Evolutionary conservation across 768 basidiomycete genomes (phyloP), one percentile per base, ranked within the genome.

Genomic region (Cyclocybe aegerita): DNA sequence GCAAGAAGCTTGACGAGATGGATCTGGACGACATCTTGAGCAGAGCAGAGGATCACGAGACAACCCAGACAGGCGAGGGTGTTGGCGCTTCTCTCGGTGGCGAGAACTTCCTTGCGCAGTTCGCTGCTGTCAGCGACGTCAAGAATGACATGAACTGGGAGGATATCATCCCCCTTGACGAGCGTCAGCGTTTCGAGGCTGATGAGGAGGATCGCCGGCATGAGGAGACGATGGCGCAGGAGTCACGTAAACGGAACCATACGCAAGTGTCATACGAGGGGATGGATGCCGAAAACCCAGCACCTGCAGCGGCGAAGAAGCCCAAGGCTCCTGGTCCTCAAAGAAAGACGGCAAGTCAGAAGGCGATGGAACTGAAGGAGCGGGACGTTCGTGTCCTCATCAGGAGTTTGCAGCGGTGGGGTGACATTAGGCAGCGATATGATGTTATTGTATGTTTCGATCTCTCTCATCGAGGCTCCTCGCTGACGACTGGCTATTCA

Each of bases 131-230:
- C 58, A 97, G 93, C 68, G 97, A 99, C 66, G 86, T 99, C 65
- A 98, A 98, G 80, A 93, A 94, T 65, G 96, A 98, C 71, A 93
- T 96, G 84, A 93, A 70, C 62, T 99, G 97, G 97, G 97, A 99
- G 64, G 97, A 98, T 54, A 98, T 99, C 68, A 98, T 99, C 60
- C 97, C 97, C 12, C 66, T 89, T 7, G 93, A 95, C 16, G 93
- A 93, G 61, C 86, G 97, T 5, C 84, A 87, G 67, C 85, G 82
- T 65, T 82, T 87, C 39, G 93, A 93, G 53, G 79, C 80, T 29
- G 94, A 95, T 56, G 87, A 92, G 52, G 86, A 87, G 53, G 78
- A 86, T 50, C 77, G 81, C 50, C 85, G 83, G 60, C 81, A 80
- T 34, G 88, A 92, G 59, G 88, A 93, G 52, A 63, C 85, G 50